Evolutionary conservation across 2,329 filamentous ascomycete genomes (phyloP).

Genomic region (Capronia epimyces): DNA sequence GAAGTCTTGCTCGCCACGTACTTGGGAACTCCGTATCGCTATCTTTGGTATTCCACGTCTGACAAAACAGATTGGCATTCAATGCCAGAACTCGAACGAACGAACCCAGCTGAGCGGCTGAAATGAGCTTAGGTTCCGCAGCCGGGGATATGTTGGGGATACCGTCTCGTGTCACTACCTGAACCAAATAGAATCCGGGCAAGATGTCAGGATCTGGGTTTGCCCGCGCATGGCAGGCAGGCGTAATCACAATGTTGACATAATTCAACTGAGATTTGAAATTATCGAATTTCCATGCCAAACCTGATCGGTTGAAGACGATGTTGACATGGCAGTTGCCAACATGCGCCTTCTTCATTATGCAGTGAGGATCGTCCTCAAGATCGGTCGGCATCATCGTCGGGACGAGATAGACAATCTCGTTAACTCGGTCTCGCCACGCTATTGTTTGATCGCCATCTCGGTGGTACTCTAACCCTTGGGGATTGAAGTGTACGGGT

Average conservation of each 20-base stretch:
- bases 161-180: conserved; percentile 78
- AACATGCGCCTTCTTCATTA: conserved; percentile 87
- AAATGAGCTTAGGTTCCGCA: conserved; percentile 82
- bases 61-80: conserved; percentile 87
- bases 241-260: conserved; percentile 92
- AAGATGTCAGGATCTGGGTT: conserved; percentile 32
- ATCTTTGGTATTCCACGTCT: conserved; percentile 64
- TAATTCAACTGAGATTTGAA: conserved; percentile 95
- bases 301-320: conserved; percentile 93
- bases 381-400: conserved; percentile 95
- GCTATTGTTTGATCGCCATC: conserved; percentile 88
- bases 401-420: conserved; percentile 91
- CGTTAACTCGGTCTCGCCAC: conserved; percentile 91
- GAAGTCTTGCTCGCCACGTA: conserved; percentile 80
- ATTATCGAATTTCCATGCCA: conserved; percentile 80
- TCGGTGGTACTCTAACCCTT: conserved; percentile 75
- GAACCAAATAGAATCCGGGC: conserved; percentile 72
- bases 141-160: conserved; percentile 91
- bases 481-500: conserved; percentile 76
- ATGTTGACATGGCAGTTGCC: conserved; percentile 98
- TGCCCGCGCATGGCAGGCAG: conserved; percentile 51
- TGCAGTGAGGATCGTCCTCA: conserved; percentile 67
- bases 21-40: conserved; percentile 77
- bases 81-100: conserved; percentile 86
- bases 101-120: conserved; percentile 70